Evolutionary conservation across 2,329 filamentous ascomycete genomes (phyloP).

Genomic region (Claviceps arundinis): DNA sequence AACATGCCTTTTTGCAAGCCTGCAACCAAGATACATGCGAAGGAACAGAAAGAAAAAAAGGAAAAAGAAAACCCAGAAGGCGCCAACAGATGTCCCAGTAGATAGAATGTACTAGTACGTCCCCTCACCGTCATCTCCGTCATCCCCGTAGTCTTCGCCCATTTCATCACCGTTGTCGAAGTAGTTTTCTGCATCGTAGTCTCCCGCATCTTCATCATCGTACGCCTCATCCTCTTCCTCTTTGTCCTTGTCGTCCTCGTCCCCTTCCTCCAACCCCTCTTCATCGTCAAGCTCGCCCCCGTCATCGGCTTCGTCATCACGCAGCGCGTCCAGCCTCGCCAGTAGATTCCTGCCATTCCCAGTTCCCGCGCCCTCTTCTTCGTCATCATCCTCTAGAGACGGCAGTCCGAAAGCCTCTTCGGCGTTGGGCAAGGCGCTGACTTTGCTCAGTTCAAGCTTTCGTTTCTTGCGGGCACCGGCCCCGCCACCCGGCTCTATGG

Average conservation of each 20-base stretch:
- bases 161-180: constrained; percentile 46
- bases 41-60: background rate
- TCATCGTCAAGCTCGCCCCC: constrained; percentile 36
- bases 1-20: background rate
- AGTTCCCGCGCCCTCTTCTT: constrained; percentile 16
- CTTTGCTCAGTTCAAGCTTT: constrained; percentile 31
- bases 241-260: constrained; percentile 33
- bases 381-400: constrained; percentile 14
- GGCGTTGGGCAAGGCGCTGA: constrained; percentile 34
- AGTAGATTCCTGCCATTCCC: constrained; percentile 24
- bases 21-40: background rate
- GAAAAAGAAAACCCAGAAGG: background rate
- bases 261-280: constrained; percentile 29
- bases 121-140: constrained; percentile 36
- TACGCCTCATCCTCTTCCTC: constrained; percentile 37
- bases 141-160: constrained; percentile 33
- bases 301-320: constrained; percentile 38
- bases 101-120: constrained; percentile 18
- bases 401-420: constrained; percentile 35
- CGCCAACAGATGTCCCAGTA: background rate
- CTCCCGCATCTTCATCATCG: constrained; percentile 46
- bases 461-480: constrained; percentile 28
- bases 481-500: constrained; percentile 32
- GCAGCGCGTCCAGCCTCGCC: constrained; percentile 31
- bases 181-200: constrained; percentile 48